Evolutionary conservation across 164 flowering plant genomes (phyloP).

Genomic region (Taxillus chinensis): DNA sequence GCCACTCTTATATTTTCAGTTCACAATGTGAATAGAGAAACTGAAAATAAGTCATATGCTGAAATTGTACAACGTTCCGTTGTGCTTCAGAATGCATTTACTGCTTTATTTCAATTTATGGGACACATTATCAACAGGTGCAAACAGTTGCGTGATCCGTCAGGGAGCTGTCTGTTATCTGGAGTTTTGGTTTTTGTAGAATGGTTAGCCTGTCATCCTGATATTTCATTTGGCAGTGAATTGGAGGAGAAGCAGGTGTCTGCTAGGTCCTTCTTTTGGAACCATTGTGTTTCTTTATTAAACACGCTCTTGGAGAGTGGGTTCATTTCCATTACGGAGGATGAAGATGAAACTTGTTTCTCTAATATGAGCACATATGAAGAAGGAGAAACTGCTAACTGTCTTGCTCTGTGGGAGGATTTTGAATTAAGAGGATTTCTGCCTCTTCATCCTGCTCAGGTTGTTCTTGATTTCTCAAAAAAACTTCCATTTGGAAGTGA

Average conservation of each 20-base stretch:
- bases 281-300: conserved; percentile 46
- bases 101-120: conserved; percentile 72
- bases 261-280: conserved; percentile 73
- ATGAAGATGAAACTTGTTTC: conserved; percentile 69
- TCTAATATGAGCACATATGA: conserved; percentile 63
- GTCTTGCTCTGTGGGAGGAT: conserved; percentile 84
- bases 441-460: conserved; percentile 82
- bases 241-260: conserved; percentile 60
- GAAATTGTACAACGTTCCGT: conserved; percentile 85
- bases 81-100: conserved; percentile 70
- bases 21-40: conserved; percentile 60
- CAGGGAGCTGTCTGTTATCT: conserved; percentile 66
- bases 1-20: conserved; percentile 73
- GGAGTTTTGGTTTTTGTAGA: conserved; percentile 82
- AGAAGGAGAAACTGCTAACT: conserved; percentile 71
- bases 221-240: conserved; percentile 54
- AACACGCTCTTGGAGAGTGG: conserved; percentile 57
- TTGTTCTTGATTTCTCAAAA: conserved; percentile 76
- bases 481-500: conserved; percentile 50
- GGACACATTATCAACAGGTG: conserved; percentile 64
- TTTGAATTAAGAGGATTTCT: conserved; percentile 86
- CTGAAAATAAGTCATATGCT: conserved; percentile 80
- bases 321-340: conserved; percentile 25
- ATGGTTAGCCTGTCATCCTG: conserved; percentile 83
- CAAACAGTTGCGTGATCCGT: conserved; percentile 48